Conservation (phyloP, 805 yeast species). For the Metschnikowia hibisci region DNA sequence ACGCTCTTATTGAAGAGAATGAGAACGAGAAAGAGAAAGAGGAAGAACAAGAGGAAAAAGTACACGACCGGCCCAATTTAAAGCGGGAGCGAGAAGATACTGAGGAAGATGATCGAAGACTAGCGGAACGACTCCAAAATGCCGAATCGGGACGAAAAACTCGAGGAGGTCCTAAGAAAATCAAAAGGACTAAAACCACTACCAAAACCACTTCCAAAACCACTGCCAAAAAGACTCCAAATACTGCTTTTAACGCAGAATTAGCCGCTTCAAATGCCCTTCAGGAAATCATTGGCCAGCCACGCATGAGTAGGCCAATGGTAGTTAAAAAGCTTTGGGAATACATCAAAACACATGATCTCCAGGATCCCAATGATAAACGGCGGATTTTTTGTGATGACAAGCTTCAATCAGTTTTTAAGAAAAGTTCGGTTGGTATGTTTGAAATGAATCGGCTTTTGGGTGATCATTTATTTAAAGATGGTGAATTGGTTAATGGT, state of each 20-base stretch:
- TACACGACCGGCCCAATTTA: too few relatives aligned
- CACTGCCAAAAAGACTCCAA: slow-evolving; percentile 24
- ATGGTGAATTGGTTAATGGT: slow-evolving; percentile 11
- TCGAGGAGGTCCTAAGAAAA: slow-evolving; percentile 25
- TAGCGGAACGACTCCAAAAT: slow-evolving; percentile 49
- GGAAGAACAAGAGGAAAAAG: too few relatives aligned
- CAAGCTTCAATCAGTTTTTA: slow-evolving; percentile 53
- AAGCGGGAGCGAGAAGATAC: not conserved
- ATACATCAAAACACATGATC: slow-evolving; percentile 55
- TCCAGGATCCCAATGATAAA: slow-evolving; percentile 66
- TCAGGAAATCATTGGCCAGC: slow-evolving; percentile 41
- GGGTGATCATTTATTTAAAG: slow-evolving; percentile 42
- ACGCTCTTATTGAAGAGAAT: slow-evolving; percentile 40
- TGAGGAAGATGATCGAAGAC: slow-evolving; percentile 45
- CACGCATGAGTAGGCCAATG: slow-evolving; percentile 58
- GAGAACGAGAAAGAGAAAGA: slow-evolving; percentile 4
- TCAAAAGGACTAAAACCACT: slow-evolving; percentile 41
- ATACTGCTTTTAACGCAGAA: slow-evolving; percentile 41
- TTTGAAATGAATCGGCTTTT: slow-evolving; percentile 57
- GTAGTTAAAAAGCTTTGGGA: slow-evolving; percentile 69
- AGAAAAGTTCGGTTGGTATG: slow-evolving; percentile 50
- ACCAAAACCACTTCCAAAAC: too few relatives aligned
- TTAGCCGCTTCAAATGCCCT: slow-evolving; percentile 50
- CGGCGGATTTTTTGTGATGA: slow-evolving; percentile 65
- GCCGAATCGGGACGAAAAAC: slow-evolving; percentile 8